Conservation (phyloP, 192 early-diverging fungal species). For the Funneliformis geosporum region DNA sequence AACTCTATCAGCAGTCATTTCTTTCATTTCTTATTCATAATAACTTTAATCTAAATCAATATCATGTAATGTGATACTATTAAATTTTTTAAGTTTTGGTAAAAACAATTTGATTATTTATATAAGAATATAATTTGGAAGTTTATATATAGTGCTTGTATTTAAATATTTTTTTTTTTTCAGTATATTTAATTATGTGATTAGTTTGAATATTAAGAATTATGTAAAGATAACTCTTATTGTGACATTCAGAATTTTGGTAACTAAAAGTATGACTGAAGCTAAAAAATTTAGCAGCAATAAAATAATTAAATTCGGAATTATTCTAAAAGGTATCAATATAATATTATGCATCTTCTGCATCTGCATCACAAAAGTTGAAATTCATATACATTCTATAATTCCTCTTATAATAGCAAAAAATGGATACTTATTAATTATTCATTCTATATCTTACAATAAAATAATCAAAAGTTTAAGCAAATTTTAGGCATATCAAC, state of each 20-base stretch:
- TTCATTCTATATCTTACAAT: not conserved
- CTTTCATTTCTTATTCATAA: slow-evolving; percentile 38
- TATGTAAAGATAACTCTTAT: slow-evolving; percentile 40
- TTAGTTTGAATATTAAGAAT: slow-evolving; percentile 18
- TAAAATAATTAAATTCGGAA: not conserved
- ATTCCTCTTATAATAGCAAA: slow-evolving; percentile 6
- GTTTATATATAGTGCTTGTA: slow-evolving; percentile 36
- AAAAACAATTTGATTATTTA: not conserved
- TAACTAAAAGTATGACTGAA: slow-evolving; percentile 41
- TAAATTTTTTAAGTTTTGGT: not conserved
- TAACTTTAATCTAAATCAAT: slow-evolving; percentile 39
- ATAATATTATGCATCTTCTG: not conserved
- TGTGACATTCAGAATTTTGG: slow-evolving; percentile 36
- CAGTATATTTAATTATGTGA: slow-evolving; percentile 40
- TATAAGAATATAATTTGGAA: not conserved
- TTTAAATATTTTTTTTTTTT: slow-evolving; percentile 41
- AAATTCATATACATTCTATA: not conserved
- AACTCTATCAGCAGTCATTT: slow-evolving; percentile 39
- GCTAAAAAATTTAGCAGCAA: slow-evolving; percentile 10
- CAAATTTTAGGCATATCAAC: not conserved
- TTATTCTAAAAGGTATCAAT: not conserved
- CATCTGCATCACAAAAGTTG: not conserved
- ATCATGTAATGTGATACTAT: slow-evolving; percentile 35
- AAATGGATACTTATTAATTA: not conserved
- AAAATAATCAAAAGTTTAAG: not conserved